Evolutionary conservation across 2,329 filamentous ascomycete species (phyloP).

Genomic region (Claviceps africana): DNA sequence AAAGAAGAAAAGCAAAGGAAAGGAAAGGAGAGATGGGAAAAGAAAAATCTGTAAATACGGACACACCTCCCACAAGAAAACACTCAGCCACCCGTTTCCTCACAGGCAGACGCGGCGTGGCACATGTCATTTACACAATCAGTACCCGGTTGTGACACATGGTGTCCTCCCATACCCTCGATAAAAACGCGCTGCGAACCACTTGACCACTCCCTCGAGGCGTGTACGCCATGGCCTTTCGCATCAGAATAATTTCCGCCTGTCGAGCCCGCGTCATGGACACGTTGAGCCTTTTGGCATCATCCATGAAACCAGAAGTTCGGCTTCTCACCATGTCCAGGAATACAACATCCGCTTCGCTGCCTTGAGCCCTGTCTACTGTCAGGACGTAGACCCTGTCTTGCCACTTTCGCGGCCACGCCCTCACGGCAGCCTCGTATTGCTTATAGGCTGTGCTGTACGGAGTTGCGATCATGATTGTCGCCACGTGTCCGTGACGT

Average conservation of each 20-base stretch:
- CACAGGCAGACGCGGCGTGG: background rate
- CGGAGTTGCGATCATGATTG: constrained; percentile 29
- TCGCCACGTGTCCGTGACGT: constrained; percentile 15
- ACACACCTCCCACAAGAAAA: no score
- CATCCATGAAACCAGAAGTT: constrained; percentile 27
- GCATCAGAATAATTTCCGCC: constrained; percentile 32
- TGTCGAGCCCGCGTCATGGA: constrained; percentile 30
- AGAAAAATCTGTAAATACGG: no score
- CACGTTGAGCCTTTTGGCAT: constrained; percentile 30
- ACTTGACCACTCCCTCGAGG: constrained; percentile 4
- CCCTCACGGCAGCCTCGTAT: constrained; percentile 19
- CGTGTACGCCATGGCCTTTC: constrained; percentile 19
- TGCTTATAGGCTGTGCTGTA: constrained; percentile 25
- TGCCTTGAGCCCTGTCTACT: constrained; percentile 31
- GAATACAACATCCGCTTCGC: constrained; percentile 33
- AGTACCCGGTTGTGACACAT: constrained; percentile 3
- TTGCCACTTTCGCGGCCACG: constrained; percentile 15
- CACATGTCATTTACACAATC: background rate
- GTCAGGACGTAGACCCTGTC: constrained; percentile 26
- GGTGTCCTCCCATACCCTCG: constrained; percentile 20
- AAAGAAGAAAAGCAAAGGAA: no score
- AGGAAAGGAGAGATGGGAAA: no score
- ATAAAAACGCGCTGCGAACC: constrained; percentile 10
- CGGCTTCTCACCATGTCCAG: constrained; percentile 31
- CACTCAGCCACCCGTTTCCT: no score